phyloP scores from a whole-genome alignment of 805 yeast species.

The Wickerhamomyces ciferrii region DNA sequence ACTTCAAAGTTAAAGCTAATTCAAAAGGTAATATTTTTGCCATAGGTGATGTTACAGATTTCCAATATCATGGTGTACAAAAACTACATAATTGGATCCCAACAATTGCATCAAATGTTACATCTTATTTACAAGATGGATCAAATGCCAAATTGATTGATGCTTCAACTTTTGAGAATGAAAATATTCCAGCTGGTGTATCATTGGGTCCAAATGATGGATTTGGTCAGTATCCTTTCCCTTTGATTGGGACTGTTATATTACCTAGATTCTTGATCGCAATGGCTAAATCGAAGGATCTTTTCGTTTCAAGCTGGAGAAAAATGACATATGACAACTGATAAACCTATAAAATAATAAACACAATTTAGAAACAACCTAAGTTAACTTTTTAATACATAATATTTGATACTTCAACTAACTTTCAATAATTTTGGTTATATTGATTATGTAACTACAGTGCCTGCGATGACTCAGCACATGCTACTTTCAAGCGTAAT shows the following conservation, averaged over 20 bases:
- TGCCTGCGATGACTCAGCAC: too few relatives aligned
- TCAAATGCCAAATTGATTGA: background rate
- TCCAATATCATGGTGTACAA: constrained; percentile 17
- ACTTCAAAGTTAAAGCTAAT: constrained; percentile 16
- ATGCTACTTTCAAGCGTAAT: too few relatives aligned
- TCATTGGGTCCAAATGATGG: constrained; percentile 22
- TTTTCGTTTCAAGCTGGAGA: constrained; percentile 5
- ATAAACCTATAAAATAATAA: too few relatives aligned
- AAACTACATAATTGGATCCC: constrained; percentile 9
- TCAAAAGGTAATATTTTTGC: constrained; percentile 24
- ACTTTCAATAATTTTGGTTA: too few relatives aligned
- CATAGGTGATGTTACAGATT: constrained; percentile 27
- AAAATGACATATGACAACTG: background rate
- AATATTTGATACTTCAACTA: too few relatives aligned
- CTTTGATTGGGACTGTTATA: constrained; percentile 14
- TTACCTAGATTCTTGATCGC: constrained; percentile 18
- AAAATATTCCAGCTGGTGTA: constrained; percentile 5
- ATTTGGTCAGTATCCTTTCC: constrained; percentile 20
- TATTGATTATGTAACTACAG: too few relatives aligned
- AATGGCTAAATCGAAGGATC: constrained; percentile 11
- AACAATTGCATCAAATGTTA: constrained; percentile 15
- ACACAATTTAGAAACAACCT: too few relatives aligned
- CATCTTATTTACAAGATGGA: background rate
- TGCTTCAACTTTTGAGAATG: background rate
- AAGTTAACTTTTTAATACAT: too few relatives aligned